Conservation (phyloP, 208 protist genomes). For the Trypanosoma conorhini region DNA sequence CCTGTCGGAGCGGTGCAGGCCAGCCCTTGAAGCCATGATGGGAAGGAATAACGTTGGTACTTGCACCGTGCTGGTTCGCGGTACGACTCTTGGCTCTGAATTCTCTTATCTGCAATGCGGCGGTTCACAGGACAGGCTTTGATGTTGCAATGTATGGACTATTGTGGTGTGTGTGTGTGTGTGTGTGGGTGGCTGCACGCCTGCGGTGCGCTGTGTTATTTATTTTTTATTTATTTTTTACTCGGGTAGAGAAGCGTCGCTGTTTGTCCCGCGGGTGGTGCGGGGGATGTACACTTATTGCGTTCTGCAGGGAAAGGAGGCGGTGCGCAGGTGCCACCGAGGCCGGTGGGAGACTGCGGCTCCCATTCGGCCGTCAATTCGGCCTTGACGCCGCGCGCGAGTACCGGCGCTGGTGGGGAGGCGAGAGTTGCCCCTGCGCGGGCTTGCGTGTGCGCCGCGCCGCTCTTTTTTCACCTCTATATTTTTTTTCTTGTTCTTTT, state of each 20-base stretch:
- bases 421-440: too few relatives aligned
- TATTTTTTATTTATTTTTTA: not conserved
- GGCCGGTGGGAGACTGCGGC: too few relatives aligned
- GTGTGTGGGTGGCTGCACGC: slow-evolving; percentile 21
- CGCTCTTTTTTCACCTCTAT: not conserved
- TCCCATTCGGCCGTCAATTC: too few relatives aligned
- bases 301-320: too few relatives aligned
- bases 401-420: too few relatives aligned
- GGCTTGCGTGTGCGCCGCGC: too few relatives aligned
- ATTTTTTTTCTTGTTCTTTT: not conserved
- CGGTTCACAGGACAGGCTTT: slow-evolving; percentile 8
- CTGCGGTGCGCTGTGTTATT: slow-evolving; percentile 9
- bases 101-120: slow-evolving; percentile 18
- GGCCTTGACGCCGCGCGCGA: too few relatives aligned
- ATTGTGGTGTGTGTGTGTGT: slow-evolving; percentile 17
- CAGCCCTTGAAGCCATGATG: slow-evolving; percentile 40
- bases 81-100: slow-evolving; percentile 43
- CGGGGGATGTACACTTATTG: too few relatives aligned
- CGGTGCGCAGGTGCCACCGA: too few relatives aligned
- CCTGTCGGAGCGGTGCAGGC: slow-evolving; percentile 32
- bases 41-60: slow-evolving; percentile 26
- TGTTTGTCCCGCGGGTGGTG: too few relatives aligned
- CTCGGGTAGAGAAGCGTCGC: not conserved
- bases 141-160: slow-evolving; percentile 17
- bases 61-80: slow-evolving; percentile 52